A percentile compares a stretch with the other conserved stretches of the same genome.
Evolutionary conservation across 2,329 filamentous ascomycete species (phyloP).

Genomic region (Chrysoporthe puriensis): DNA sequence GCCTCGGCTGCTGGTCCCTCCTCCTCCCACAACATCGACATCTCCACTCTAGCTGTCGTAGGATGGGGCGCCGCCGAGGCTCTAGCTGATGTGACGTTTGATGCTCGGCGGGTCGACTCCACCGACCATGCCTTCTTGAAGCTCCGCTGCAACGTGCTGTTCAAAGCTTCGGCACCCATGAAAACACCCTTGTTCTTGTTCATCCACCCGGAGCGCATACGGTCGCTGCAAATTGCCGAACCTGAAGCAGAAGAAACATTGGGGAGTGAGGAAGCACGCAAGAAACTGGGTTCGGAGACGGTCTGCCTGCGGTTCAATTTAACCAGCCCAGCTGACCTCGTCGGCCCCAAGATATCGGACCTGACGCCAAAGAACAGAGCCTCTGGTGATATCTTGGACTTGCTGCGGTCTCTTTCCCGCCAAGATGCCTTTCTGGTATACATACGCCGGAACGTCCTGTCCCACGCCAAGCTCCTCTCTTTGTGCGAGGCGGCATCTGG

Average conservation of each 20-base stretch:
- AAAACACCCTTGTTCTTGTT: slow-evolving; percentile 18
- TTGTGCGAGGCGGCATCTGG: slow-evolving; percentile 11
- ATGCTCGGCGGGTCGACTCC: slow-evolving; percentile 17
- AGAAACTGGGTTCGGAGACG: slow-evolving; percentile 16
- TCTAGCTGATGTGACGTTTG: slow-evolving; percentile 17
- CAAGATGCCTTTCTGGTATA: slow-evolving; percentile 6
- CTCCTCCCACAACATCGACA: slow-evolving; percentile 6
- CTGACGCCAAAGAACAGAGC: slow-evolving; percentile 18
- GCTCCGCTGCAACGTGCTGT: slow-evolving; percentile 11
- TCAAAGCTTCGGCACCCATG: slow-evolving; percentile 3
- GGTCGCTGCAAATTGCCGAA: not conserved
- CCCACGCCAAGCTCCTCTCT: slow-evolving; percentile 10
- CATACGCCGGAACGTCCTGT: slow-evolving; percentile 2
- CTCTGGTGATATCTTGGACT: slow-evolving; percentile 6
- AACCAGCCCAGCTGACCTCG: slow-evolving; percentile 8
- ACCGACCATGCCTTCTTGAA: slow-evolving; percentile 21
- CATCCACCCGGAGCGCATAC: slow-evolving; percentile 17
- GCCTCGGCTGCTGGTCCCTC: slow-evolving; percentile 8
- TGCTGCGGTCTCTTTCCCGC: slow-evolving; percentile 6
- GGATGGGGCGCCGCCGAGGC: not conserved
- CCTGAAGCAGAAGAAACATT: not conserved
- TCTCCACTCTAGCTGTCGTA: slow-evolving; percentile 15
- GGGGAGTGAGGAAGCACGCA: slow-evolving; percentile 2
- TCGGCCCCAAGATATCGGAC: slow-evolving; percentile 10
- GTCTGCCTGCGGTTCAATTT: slow-evolving; percentile 15